Percentiles rank a stretch among this genome's conserved stretches.
These are phyloP conservation scores for Coemansia sp. DNA, from an alignment of 192 early-diverging fungal genomes.

Conservation along the genomic window DNA sequence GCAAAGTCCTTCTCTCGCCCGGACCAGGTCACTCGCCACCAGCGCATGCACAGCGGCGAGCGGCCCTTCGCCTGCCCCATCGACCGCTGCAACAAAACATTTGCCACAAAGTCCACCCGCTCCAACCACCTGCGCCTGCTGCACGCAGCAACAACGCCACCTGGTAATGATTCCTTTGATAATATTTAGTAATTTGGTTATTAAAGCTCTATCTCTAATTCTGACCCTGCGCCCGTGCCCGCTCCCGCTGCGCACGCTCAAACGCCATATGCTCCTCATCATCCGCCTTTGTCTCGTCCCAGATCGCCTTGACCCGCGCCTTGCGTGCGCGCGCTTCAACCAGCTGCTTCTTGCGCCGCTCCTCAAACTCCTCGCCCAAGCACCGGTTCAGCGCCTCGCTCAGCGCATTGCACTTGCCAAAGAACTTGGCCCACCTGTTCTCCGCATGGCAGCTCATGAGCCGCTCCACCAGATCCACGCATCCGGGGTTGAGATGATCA, in stretches of 20 bases:
- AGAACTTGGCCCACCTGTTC: slow-evolving; percentile 46
- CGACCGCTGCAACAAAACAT: slow-evolving; percentile 37
- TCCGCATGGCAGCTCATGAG: slow-evolving; percentile 48
- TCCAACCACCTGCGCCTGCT: slow-evolving; percentile 35
- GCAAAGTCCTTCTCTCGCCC: slow-evolving; percentile 72
- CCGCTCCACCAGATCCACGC: slow-evolving; percentile 40
- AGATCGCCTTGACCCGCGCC: slow-evolving; percentile 23
- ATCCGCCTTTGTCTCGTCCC: slow-evolving; percentile 31
- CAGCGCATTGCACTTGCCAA: slow-evolving; percentile 54
- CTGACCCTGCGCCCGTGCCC: not conserved
- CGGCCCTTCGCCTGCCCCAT: slow-evolving; percentile 37
- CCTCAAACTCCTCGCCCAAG: slow-evolving; percentile 42
- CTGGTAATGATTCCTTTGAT: not conserved
- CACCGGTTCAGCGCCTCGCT: slow-evolving; percentile 54
- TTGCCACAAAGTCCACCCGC: slow-evolving; percentile 36
- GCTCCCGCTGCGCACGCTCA: slow-evolving; percentile 19
- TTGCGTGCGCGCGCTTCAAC: slow-evolving; percentile 40
- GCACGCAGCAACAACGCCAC: slow-evolving; percentile 1
- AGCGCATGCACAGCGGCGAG: slow-evolving; percentile 46
- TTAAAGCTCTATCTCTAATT: not conserved
- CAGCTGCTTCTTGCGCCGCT: slow-evolving; percentile 46
- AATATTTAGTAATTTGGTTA: not conserved
- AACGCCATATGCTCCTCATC: slow-evolving; percentile 33
- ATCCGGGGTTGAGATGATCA: slow-evolving; percentile 51
- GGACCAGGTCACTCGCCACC: slow-evolving; percentile 69